phyloP scores from a whole-genome alignment of 495 filamentous ascomycete genomes.

The Neurospora sublineolata region DNA sequence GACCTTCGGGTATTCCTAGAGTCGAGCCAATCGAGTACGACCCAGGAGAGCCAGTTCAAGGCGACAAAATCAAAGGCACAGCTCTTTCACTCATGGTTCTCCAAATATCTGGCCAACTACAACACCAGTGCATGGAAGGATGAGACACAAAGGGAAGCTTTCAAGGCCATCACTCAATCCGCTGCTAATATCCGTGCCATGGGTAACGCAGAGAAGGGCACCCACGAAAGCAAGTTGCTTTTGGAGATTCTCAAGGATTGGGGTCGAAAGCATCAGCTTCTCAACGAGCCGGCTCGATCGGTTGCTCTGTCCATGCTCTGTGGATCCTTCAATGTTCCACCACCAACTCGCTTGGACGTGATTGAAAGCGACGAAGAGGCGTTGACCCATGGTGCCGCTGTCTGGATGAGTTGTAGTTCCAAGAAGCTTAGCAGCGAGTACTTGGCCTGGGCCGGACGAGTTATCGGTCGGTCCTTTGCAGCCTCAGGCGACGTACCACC shows the following conservation, averaged over 20 bases:
- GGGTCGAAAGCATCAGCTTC: constrained; percentile 43
- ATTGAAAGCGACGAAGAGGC: constrained; percentile 52
- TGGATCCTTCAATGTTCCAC: constrained; percentile 51
- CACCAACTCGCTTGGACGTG: constrained; percentile 46
- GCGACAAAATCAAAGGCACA: constrained; percentile 55
- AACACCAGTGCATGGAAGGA: constrained; percentile 37
- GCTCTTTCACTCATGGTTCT: constrained; percentile 62
- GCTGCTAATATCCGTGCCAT: constrained; percentile 45
- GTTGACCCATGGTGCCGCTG: constrained; percentile 43
- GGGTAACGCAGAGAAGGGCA: constrained; percentile 48
- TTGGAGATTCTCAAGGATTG: constrained; percentile 65
- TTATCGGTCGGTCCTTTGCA: constrained; percentile 75
- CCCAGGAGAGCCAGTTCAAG: constrained; percentile 64
- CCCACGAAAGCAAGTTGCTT: constrained; percentile 61
- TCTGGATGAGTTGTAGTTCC: constrained; percentile 64
- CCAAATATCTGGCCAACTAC: constrained; percentile 46
- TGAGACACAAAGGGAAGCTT: constrained; percentile 38
- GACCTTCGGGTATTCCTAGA: constrained; percentile 62
- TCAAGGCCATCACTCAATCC: constrained; percentile 51
- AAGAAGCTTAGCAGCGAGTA: constrained; percentile 53
- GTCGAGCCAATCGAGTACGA: constrained; percentile 54
- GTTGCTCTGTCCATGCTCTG: constrained; percentile 65
- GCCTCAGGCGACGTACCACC: constrained; percentile 53
- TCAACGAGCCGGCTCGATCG: constrained; percentile 57
- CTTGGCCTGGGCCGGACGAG: constrained; percentile 69